Percentiles rank a stretch among this genome's conserved stretches.
phyloP scores from a whole-genome alignment of 2,329 filamentous ascomycete genomes.

The Ophiocordyceps camponoti-rufipedis region DNA sequence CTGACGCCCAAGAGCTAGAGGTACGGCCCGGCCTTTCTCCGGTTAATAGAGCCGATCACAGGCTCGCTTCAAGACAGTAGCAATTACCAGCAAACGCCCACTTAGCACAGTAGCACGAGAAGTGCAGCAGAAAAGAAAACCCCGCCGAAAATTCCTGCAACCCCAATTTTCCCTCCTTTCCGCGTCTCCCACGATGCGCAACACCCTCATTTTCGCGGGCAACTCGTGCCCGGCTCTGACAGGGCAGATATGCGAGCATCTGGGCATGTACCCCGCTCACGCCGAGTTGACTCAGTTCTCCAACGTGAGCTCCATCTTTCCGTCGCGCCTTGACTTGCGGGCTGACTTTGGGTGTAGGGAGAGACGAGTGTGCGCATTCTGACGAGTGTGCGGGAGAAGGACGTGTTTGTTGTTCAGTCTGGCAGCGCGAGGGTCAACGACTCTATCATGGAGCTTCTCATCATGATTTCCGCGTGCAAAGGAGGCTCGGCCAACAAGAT shows the following conservation, averaged over 20 bases:
- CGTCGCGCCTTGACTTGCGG: constrained; percentile 2
- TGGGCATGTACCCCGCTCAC: constrained; percentile 45
- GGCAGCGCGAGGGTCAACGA: constrained; percentile 94
- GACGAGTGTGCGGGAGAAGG: constrained; percentile 79
- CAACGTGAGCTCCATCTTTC: constrained; percentile 35
- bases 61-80: no score
- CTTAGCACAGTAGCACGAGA: background rate
- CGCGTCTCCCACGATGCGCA: constrained; percentile 31
- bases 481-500: constrained; percentile 93
- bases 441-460: constrained; percentile 96
- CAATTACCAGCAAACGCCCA: no score
- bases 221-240: constrained; percentile 48
- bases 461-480: constrained; percentile 98
- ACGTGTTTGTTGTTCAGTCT: constrained; percentile 97
- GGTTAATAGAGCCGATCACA: no score
- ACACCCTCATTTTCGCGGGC: constrained; percentile 50
- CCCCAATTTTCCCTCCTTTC: constrained; percentile 1
- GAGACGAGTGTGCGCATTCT: constrained; percentile 53
- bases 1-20: no score
- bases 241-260: constrained; percentile 46
- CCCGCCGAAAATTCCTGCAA: background rate
- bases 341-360: constrained; percentile 27
- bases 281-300: constrained; percentile 53
- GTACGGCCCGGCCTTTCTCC: no score
- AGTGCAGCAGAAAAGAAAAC: background rate